These are phyloP conservation scores for Talaromyces trachyspermus DNA, from an alignment of 495 filamentous ascomycete species.

Conservation along the genomic window DNA sequence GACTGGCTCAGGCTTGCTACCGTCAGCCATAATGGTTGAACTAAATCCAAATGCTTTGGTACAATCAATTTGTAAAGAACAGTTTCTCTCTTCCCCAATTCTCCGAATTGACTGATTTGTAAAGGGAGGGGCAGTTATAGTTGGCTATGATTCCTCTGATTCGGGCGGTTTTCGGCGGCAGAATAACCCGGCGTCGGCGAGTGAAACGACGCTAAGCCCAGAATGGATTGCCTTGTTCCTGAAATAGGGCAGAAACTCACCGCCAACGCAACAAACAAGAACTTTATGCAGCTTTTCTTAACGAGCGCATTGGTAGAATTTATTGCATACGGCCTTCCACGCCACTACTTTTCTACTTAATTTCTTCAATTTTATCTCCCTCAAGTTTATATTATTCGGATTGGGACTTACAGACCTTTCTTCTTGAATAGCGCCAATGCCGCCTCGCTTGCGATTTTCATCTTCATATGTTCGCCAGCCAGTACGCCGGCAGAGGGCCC, in stretches of 20 bases:
- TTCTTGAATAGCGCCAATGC: too few species aligned
- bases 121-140: not conserved
- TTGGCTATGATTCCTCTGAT: too few species aligned
- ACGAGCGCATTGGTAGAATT: too few species aligned
- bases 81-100: not conserved
- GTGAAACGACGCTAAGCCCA: too few species aligned
- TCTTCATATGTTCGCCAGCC: conserved; percentile 20
- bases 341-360: too few species aligned
- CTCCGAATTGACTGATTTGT: not conserved
- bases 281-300: conserved; percentile 5
- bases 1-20: conserved; percentile 34
- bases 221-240: not conserved
- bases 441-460: conserved; percentile 15
- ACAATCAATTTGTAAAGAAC: not conserved
- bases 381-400: too few species aligned
- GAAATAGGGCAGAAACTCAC: conserved; percentile 21
- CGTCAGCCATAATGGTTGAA: conserved; percentile 6
- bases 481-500: conserved; percentile 25
- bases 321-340: too few species aligned
- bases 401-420: too few species aligned
- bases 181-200: too few species aligned
- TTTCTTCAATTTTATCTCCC: too few species aligned
- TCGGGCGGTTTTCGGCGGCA: conserved; percentile 1
- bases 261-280: conserved; percentile 9
- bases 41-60: not conserved